Conservation (phyloP, 2,329 filamentous ascomycete species). For the Cladophialophora psammophila region DNA sequence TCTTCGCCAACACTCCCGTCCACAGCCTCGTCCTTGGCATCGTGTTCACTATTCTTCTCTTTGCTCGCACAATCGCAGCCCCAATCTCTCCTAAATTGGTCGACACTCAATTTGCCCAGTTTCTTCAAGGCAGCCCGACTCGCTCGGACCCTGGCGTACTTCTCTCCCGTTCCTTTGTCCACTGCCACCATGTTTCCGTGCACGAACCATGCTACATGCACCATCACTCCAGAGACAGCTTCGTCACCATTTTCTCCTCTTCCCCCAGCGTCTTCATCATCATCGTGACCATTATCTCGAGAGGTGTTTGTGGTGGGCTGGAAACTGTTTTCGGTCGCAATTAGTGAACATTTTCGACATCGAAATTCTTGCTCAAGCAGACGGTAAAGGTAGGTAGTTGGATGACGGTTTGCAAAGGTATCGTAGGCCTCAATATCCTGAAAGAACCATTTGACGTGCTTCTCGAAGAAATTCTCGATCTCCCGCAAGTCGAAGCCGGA, state of each 20-base stretch:
- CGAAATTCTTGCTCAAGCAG: constrained; percentile 69
- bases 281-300: constrained; percentile 1
- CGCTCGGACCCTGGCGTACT: constrained; percentile 73
- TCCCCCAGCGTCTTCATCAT: constrained; percentile 56
- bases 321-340: constrained; percentile 45
- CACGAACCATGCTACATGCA: constrained; percentile 65
- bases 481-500: constrained; percentile 76
- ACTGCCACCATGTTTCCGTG: constrained; percentile 74
- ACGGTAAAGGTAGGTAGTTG: constrained; percentile 74
- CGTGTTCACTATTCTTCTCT: neutral
- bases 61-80: constrained; percentile 37
- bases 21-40: neutral
- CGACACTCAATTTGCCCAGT: constrained; percentile 59
- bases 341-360: constrained; percentile 64
- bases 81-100: constrained; percentile 70
- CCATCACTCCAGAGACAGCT: constrained; percentile 59
- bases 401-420: constrained; percentile 83
- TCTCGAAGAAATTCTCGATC: constrained; percentile 79
- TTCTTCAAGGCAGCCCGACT: constrained; percentile 50
- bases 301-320: constrained; percentile 9
- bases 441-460: constrained; percentile 78
- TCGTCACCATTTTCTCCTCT: constrained; percentile 41
- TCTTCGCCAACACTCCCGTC: neutral
- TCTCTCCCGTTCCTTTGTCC: constrained; percentile 66
- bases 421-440: constrained; percentile 87